Conservation (phyloP, 371 early-diverging fungal genomes). For the Haplosporangium sp. region DNA sequence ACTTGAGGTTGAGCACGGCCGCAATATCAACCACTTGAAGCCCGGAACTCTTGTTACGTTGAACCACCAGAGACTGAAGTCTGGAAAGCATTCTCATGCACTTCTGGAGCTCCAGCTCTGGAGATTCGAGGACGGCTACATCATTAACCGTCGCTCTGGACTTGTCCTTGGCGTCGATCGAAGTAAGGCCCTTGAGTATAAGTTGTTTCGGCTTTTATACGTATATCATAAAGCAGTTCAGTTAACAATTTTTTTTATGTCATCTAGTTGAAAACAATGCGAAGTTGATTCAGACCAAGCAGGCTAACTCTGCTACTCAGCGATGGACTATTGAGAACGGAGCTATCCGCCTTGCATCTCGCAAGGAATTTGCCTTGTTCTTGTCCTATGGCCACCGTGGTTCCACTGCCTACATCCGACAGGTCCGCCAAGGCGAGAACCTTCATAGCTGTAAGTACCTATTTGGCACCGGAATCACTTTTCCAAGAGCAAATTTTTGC, state of each 20-base stretch:
- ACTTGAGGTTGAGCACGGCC: slow-evolving; percentile 43
- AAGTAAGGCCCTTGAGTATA: slow-evolving; percentile 28
- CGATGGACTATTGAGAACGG: slow-evolving; percentile 43
- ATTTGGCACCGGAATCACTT: background rate
- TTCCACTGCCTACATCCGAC: slow-evolving; percentile 38
- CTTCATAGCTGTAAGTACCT: slow-evolving; percentile 30
- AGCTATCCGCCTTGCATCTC: slow-evolving; percentile 37
- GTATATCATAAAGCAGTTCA: background rate
- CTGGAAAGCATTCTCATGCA: slow-evolving; percentile 52
- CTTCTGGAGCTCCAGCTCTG: slow-evolving; percentile 61
- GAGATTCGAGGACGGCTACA: slow-evolving; percentile 60
- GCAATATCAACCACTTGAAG: slow-evolving; percentile 35
- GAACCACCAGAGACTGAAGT: slow-evolving; percentile 44
- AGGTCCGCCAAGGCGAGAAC: slow-evolving; percentile 32
- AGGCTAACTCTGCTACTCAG: slow-evolving; percentile 25
- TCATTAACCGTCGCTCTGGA: slow-evolving; percentile 59
- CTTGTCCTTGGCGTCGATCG: slow-evolving; percentile 51
- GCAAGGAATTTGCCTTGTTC: slow-evolving; percentile 41
- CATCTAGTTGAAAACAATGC: slow-evolving; percentile 33
- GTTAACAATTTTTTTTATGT: background rate
- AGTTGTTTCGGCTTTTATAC: background rate
- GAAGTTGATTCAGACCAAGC: slow-evolving; percentile 27
- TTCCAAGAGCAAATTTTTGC: background rate
- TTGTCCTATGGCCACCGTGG: slow-evolving; percentile 45
- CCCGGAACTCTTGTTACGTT: slow-evolving; percentile 28